A percentile compares a stretch with the other conserved stretches of the same genome.
Evolutionary conservation across 2,329 filamentous ascomycete genomes (phyloP).

Genomic region (Boeremia exigua): DNA sequence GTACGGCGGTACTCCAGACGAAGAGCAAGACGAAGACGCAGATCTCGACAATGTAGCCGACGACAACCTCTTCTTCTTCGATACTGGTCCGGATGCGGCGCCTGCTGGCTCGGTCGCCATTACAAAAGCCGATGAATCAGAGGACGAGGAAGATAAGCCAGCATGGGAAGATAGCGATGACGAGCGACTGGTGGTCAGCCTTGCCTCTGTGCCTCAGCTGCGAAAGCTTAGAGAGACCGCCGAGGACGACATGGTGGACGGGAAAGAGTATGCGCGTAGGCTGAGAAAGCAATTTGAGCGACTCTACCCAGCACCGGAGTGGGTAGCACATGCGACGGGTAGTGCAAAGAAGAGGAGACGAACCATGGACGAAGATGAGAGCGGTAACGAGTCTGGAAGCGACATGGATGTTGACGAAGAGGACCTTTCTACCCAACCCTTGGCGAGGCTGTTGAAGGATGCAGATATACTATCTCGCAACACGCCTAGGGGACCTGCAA

Average conservation of each 20-base stretch:
- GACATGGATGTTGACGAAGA: constrained; percentile 59
- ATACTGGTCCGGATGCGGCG: constrained; percentile 64
- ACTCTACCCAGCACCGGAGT: constrained; percentile 66
- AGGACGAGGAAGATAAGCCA: constrained; percentile 54
- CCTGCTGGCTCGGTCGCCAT: constrained; percentile 49
- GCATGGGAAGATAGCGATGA: constrained; percentile 98
- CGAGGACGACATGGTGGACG: constrained; percentile 83
- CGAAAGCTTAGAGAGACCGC: constrained; percentile 83
- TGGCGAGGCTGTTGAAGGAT: constrained; percentile 80
- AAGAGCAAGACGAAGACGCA: constrained; percentile 54
- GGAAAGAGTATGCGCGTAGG: constrained; percentile 81
- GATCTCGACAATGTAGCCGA: constrained; percentile 73
- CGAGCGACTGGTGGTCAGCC: constrained; percentile 81
- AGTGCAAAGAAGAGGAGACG: constrained; percentile 56
- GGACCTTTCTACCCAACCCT: constrained; percentile 71
- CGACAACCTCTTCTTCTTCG: constrained; percentile 84
- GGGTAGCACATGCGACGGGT: constrained; percentile 59
- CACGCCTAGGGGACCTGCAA: constrained; percentile 57
- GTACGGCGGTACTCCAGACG: constrained; percentile 42
- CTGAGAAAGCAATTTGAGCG: constrained; percentile 78
- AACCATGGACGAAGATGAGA: constrained; percentile 48
- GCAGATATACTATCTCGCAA: constrained; percentile 67
- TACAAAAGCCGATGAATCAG: constrained; percentile 49
- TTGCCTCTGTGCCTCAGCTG: constrained; percentile 75
- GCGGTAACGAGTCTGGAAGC: constrained; percentile 60